Evolutionary conservation across 371 early-diverging fungal genomes (phyloP), one percentile per base, ranked within the genome.

Genomic region (Fennellomyces sp.): DNA sequence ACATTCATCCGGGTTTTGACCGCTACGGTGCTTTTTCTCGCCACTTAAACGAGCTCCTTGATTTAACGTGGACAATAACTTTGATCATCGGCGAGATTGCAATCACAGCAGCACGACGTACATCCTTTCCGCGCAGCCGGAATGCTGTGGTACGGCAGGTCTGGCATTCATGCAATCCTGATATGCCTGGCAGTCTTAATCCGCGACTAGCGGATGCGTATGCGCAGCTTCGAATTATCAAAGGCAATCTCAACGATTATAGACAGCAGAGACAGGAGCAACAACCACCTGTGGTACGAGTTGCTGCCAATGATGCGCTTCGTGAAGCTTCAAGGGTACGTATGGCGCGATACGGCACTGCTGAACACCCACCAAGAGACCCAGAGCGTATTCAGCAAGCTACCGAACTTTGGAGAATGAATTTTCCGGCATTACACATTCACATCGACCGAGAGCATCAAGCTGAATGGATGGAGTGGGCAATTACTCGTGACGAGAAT

Each of bases 341-440:
- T 6, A 57, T 57, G 25, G 30, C 8, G 15, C 42, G 23, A 0
- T 47, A 57, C 21, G 57, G 33, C 3, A 21, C 12, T 26, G 58
- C 58, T 1, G 12, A 47, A 13, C 5, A 30, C 8, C 15, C 17
- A 12, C 48, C 58, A 4, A 2, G 13, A 11, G 27, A 26, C 12
- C 2, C 11, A 19, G 35, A 58, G 25, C 21, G 58, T 31, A 21
- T 10, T 0, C 8, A 23, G 2, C 58, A 58, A 31, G 36, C 49
- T 5, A 26, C 17, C 13, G 23, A 5, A 11, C 35, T 58, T 6
- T 58, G 58, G 58, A 13, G 30, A 10, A 23, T 36, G 8, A 49
- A 58, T 35, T 49, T 26, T 8, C 58, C 58, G 6, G 58, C 58
- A 11, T 15, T 49, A n/a, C 58, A 58, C n/a, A 47, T 58, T 2